Evolutionary conservation across 495 filamentous ascomycete species (phyloP).

Genomic region (Aspergillus sclerotiicarbonarius): DNA sequence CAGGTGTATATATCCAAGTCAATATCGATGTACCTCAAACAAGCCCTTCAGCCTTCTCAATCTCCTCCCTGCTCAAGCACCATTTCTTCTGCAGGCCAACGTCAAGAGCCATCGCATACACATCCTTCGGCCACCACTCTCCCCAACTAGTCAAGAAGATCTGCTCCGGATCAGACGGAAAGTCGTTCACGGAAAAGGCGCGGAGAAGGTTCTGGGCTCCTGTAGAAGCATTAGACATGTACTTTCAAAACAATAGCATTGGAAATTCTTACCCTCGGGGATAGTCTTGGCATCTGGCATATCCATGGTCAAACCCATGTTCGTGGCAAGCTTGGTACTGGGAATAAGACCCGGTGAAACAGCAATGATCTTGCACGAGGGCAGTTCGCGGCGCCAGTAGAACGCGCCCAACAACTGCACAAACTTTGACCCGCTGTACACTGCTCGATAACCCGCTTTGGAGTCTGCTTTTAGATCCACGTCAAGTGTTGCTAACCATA

Average conservation of each 20-base stretch:
- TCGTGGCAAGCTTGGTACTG: constrained; percentile 25
- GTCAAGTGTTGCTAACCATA: constrained; percentile 27
- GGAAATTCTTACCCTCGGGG: constrained; percentile 23
- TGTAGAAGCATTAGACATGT: constrained; percentile 9
- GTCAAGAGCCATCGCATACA: constrained; percentile 25
- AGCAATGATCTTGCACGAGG: constrained; percentile 25
- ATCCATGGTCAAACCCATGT: constrained; percentile 24
- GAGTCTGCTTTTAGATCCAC: constrained; percentile 29
- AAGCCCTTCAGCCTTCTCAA: constrained; percentile 25
- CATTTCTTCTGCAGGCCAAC: constrained; percentile 25
- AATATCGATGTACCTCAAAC: not conserved
- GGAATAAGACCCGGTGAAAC: constrained; percentile 32
- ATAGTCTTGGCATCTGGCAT: constrained; percentile 35
- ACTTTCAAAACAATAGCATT: not conserved
- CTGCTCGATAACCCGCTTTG: constrained; percentile 17
- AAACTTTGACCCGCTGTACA: constrained; percentile 32
- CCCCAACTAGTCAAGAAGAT: constrained; percentile 35
- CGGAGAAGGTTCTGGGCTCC: constrained; percentile 29
- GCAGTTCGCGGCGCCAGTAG: constrained; percentile 29
- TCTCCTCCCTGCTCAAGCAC: constrained; percentile 28
- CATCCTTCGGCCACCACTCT: constrained; percentile 34
- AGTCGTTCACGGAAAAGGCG: constrained; percentile 18
- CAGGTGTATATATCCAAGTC: constrained; percentile 10
- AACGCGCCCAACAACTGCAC: constrained; percentile 25
- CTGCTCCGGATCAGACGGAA: constrained; percentile 29